Conservation (phyloP, 2,329 filamentous ascomycete genomes). For the Monosporascus cannonballus region DNA sequence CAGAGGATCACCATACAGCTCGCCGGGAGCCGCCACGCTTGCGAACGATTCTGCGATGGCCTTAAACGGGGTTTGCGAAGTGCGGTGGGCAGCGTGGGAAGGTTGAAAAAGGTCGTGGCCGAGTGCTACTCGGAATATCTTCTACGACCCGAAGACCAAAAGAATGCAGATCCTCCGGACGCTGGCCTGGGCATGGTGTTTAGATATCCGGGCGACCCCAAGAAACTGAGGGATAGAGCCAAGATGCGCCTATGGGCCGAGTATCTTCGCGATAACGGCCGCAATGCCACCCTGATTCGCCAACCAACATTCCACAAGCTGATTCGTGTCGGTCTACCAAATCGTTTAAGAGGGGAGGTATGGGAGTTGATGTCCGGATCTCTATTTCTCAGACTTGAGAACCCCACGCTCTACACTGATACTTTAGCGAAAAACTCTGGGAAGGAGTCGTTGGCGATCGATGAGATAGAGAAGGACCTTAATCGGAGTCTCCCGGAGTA, state of each 20-base stretch:
- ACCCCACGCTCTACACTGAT: constrained; percentile 75
- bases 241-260: constrained; percentile 98
- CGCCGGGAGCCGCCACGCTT: constrained; percentile 79
- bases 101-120: constrained; percentile 69
- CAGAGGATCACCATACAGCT: constrained; percentile 91
- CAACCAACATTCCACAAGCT: constrained; percentile 98
- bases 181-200: constrained; percentile 90
- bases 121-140: constrained; percentile 92
- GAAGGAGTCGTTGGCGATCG: constrained; percentile 86
- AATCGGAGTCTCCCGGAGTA: constrained; percentile 97
- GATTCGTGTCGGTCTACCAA: constrained; percentile 90
- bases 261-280: constrained; percentile 90
- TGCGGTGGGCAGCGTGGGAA: constrained; percentile 81
- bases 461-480: constrained; percentile 97
- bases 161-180: constrained; percentile 68
- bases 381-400: constrained; percentile 79
- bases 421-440: constrained; percentile 80
- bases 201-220: constrained; percentile 88
- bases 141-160: constrained; percentile 57
- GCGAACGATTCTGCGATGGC: constrained; percentile 93
- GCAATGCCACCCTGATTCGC: constrained; percentile 84
- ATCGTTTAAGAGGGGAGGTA: constrained; percentile 84
- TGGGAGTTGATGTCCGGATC: constrained; percentile 96
- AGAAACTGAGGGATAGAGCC: constrained; percentile 87
- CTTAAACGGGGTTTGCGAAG: constrained; percentile 85